Base-by-base conservation (phyloP, 345 rosid species). In the Salix purpurea region DNA sequence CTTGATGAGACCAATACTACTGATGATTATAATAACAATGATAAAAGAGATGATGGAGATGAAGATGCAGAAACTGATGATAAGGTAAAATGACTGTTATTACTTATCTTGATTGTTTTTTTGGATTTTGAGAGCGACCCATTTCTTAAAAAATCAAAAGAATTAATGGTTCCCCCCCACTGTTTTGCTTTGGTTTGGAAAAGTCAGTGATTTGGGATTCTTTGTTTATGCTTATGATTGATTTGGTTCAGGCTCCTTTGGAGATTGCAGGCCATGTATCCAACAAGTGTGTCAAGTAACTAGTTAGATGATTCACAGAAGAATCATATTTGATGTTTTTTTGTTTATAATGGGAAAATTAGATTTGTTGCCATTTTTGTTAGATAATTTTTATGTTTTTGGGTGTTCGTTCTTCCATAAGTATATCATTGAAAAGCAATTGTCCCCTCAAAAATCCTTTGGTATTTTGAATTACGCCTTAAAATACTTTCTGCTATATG, bases 11-110 rank as follows among this genome's bases (percentile, higher is more conserved):
- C 26, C 26, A n/a, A 8, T 56, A 8, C 24, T 3, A 23, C 46
- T 40, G 46, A 10, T 11, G 46, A 40, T 40, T 40, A 56, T 56
- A n/a, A 56, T 56, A 67, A 75, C 52, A 39, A 74, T 8, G 76
- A 75, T 72, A 80, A 72, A 46, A 74, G 72, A 52, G 68, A 76
- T 32, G 83, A 56, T 32, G 64, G 39, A 61, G 85, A 74, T 39
- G 87, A 86, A 36, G 89, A 83, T 42, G 81, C 58, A 73, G 84
- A 78, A 4, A 58, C 65, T 77, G 85, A 76, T 80, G 85, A 76
- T 36, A 85, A 84, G 86, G 88, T 86, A 75, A 19, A 19, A 42
- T 24, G 37, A 42, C 44, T 65, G 30, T 1, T 71, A 24, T 32
- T 18, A 7, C 37, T 65, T 30, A 21, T 78, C 81, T 73, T 18